phyloP scores from a whole-genome alignment of 164 flowering plant species.

The Berberis vulgaris region DNA sequence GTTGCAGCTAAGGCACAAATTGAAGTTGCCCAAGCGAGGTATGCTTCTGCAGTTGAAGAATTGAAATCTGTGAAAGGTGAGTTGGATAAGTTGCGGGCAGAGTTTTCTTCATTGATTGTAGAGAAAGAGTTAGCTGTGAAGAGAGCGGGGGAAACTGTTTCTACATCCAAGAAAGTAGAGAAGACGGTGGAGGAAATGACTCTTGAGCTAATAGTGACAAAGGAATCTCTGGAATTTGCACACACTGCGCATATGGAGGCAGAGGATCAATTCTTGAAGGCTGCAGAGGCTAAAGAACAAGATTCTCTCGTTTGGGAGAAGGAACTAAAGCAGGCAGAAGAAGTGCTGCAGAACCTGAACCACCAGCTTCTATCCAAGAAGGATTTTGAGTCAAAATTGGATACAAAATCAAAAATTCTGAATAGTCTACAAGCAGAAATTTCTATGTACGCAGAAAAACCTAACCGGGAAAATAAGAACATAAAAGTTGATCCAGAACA shows the following conservation, averaged over 20 bases:
- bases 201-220: conserved; percentile 67
- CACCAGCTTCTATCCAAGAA: neutral
- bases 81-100: conserved; percentile 38
- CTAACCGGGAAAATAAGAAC: conserved; percentile 29
- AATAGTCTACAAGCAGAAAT: conserved; percentile 53
- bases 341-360: conserved; percentile 37
- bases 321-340: conserved; percentile 72
- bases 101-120: conserved; percentile 34
- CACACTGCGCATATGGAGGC: conserved; percentile 84
- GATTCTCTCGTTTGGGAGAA: conserved; percentile 59
- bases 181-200: conserved; percentile 73
- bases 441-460: conserved; percentile 63
- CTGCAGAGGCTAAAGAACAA: conserved; percentile 69
- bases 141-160: conserved; percentile 56
- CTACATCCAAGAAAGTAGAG: conserved; percentile 67
- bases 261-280: conserved; percentile 79
- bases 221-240: conserved; percentile 73
- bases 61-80: conserved; percentile 61
- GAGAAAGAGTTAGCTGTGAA: conserved; percentile 55
- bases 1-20: conserved; percentile 82
- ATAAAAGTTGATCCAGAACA: conserved; percentile 15
- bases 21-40: conserved; percentile 73
- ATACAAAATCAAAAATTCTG: conserved; percentile 47
- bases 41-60: conserved; percentile 55
- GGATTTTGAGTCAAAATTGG: conserved; percentile 14